Evolutionary conservation across 2,329 filamentous ascomycete species (phyloP), one percentile per base, ranked within the genome.

Genomic region (Cladosporium colombiae): DNA sequence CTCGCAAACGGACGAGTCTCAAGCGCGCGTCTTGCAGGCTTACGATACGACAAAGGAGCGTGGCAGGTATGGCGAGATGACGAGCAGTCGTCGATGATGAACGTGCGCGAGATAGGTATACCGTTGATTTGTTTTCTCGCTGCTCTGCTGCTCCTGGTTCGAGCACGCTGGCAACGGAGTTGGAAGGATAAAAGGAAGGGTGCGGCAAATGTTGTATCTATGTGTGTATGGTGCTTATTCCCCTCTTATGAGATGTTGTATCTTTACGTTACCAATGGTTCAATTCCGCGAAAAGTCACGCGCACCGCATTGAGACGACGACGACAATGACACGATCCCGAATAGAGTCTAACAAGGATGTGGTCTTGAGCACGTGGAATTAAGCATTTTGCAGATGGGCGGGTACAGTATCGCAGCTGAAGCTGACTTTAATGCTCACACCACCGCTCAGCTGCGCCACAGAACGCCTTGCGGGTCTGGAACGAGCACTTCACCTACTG

Each of bases 21-120:
- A 98, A 81, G 96, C 94, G 71, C 87, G 94, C 72, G 91, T 99
- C 69, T 84, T 99, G 75, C 94, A 97, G 81, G 95, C 95, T 68
- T 99, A 99, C 81, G 95, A 99, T 81, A 99, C 95, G 62, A 99
- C 95, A 69, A 89, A 91, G 78, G 88, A 92, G 77, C 87, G 95
- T 82, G 95, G 95, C 58, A 84, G 91, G 69, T 98, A 96, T 81
- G 95, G 95, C 76, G 95, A 99, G 83, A 97, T 99, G 94, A 88
- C 88, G 61, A 89, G 86, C 63, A 69, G 70, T 64, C 70, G 72
- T 62, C 66, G 69, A 57, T 70, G 67, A 58, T 63, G 33, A 31
- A 29, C 10, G 33, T 23, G 53, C n/a, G 56, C 31, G 37, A 27
- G 37, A 25, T 40, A 29, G 56, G n/a, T 25, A n/a, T 11, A 46